Evolutionary conservation across 2,329 filamentous ascomycete genomes (phyloP).

Genomic region (Scedosporium aurantiacum): DNA sequence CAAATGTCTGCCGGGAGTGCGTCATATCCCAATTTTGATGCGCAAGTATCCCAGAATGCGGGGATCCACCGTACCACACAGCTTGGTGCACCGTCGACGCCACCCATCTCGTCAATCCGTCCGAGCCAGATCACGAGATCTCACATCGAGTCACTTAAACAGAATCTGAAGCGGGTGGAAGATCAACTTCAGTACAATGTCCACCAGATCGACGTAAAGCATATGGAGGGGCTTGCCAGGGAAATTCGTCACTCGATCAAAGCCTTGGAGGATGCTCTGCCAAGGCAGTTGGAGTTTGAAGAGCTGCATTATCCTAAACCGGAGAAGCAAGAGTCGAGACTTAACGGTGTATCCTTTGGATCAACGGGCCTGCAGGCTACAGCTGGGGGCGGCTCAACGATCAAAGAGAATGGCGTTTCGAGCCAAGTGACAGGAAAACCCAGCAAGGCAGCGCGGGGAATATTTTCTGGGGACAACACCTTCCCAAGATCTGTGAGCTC

Average conservation of each 20-base stretch:
- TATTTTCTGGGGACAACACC: neutral
- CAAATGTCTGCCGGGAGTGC: neutral
- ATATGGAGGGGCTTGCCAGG: constrained; percentile 32
- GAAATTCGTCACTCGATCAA: constrained; percentile 33
- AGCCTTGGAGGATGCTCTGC: constrained; percentile 36
- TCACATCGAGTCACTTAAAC: constrained; percentile 45
- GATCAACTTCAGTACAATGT: constrained; percentile 50
- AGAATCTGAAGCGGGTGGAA: constrained; percentile 28
- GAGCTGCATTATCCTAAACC: constrained; percentile 27
- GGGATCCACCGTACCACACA: neutral
- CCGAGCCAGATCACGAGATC: constrained; percentile 50
- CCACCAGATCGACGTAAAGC: constrained; percentile 49
- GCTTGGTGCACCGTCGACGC: constrained; percentile 17
- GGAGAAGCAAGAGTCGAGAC: constrained; percentile 15
- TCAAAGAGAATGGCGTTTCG: neutral
- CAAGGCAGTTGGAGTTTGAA: constrained; percentile 35
- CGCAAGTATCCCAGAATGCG: neutral
- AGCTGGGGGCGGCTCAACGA: neutral
- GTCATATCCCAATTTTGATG: neutral
- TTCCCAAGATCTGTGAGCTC: constrained; percentile 1
- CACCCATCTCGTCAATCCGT: constrained; percentile 47
- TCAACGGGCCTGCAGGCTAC: neutral
- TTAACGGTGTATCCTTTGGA: constrained; percentile 3
- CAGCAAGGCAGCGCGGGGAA: neutral
- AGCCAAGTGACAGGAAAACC: neutral